Base-by-base conservation (phyloP, 2,329 filamentous ascomycete genomes). In the Didymella lethalis region DNA sequence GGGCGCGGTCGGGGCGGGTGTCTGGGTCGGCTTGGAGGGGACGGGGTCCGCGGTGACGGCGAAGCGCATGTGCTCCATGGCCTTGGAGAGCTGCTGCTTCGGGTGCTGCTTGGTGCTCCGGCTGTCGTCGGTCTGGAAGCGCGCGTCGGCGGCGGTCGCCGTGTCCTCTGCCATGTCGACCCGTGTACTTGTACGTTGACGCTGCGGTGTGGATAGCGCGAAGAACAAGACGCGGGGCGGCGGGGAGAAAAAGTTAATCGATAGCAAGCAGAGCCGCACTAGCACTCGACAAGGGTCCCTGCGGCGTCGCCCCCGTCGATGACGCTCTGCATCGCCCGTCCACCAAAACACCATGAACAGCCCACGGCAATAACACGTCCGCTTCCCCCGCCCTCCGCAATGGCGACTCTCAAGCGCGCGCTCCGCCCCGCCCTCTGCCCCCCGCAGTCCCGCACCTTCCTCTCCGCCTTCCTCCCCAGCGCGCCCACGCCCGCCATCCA, bases 61-160 rank as follows among this genome's bases (percentile, higher is more conserved):
- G 65, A 74, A 74, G 63, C 81, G 81, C 75, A 83, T 80, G 71
- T 84, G 82, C 59, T 83, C 80, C 82, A 84, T 84, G 61, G 78
- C 80, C 63, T 81, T 81, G 29, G 80, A 81, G 54, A 84, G 77
- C 62, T 83, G 82, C 61, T 81, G 78, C 53, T 72, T 72, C 12
- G 75, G 74, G 29, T 73, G 66, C 29, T 61, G 66, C 59, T 74
- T 75, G n/a, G 62, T 63, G 12, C 72, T 68, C 32, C 72, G 51
- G 40, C 65, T 67, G 57, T 75, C 70, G 64, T 76, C 68, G 16
- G 74, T 76, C 43, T 73, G 64, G 58, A 67, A 75, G 41, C 69
- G 64, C 10, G 54, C 43, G 18, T 41, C 48, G 25, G 65, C 41
- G 41, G 25, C 41, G 25, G 23, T 14, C 16, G 12, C 66, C 36